Evolutionary conservation across 2,329 filamentous ascomycete genomes (phyloP), one percentile per base, ranked within the genome.

Genomic region (Phaeoacremonium minimum): DNA sequence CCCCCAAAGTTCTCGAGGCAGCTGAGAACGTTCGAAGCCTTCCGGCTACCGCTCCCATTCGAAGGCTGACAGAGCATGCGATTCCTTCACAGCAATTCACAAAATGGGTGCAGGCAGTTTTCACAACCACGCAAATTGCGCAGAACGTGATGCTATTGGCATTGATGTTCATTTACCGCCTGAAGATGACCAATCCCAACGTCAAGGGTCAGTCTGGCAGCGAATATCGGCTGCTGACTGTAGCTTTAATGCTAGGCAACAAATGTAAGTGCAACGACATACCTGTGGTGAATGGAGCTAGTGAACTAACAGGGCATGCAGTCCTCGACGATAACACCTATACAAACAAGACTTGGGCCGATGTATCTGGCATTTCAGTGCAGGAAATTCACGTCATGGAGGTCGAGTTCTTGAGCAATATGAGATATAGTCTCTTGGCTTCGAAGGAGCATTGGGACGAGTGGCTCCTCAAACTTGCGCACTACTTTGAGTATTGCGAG

Each of bases 271-370:
- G 5, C 15, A n/a, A n/a, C n/a, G n/a, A n/a, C n/a, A n/a, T n/a
- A n/a, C n/a, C n/a, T n/a, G n/a, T n/a, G n/a, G n/a, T n/a, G n/a
- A n/a, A n/a, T n/a, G n/a, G n/a, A n/a, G n/a, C n/a, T n/a, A n/a
- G n/a, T n/a, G n/a, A n/a, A n/a, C n/a, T n/a, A n/a, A n/a, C n/a
- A n/a, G n/a, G 15, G 4, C 52, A 49, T 30, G 3, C 44, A 87
- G 83, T 97, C 57, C 68, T 98, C 51, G 93, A 98, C 56, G 93
- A 98, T 61, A 98, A 97, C 60, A 97, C 93, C 0, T 98, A 98
- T 63, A 97, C 93, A 26, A 98, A 98, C 69, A 96, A 97, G 70
- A 98, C 93, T 0, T 98, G 93, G 93, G 93, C 91, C 3, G 93
- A 98, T 52, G 93, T 98, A 9, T 97, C 93, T 1, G 86, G 87